Base-by-base conservation (phyloP, 306 rosid species). In the Alnus rubra region DNA sequence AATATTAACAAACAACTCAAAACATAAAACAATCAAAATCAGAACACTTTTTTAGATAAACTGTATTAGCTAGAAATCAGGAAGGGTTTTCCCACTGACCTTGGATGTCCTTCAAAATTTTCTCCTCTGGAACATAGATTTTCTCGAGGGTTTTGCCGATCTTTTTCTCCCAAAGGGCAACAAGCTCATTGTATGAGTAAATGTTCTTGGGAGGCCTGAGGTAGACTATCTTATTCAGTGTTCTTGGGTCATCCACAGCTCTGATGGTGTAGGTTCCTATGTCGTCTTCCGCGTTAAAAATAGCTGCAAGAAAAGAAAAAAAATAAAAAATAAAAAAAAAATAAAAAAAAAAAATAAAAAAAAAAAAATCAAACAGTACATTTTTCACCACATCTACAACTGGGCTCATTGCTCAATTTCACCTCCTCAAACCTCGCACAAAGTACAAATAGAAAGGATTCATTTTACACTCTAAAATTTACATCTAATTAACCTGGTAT, bases 201-300 rank as follows among this genome's bases (percentile, higher is more conserved):
- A 62, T 89, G 89, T 92, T 92, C 67, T 82, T 83, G 0, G 97
- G 85, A 50, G 98, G 93, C 77, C 47, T 92, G 71, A 94, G 48
- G 88, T 92, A 94, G 70, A 94, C 88, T 59, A 86, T 28, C 88
- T 92, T 94, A 90, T 94, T 94, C 86, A 91, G 49, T 56, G 98
- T 88, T 73, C 89, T 88, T n/a, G 93, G 95, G 71, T 94, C 98
- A 63, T 94, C 98, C 79, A 91, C 97, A 7, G 97, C 97, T 86
- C 86, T 87, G 63, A 94, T 91, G 10, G 97, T 92, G 79, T 80
- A 94, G 28, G 90, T 88, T 35, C 91, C 97, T 51, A 94, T 91
- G 79, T 92, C 98, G 1, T 91, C 90, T 81, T 94, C 98, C 69
- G 86, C 78, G 92, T 91, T 94, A 53, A 92, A 94, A 39, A 84